phyloP scores from a whole-genome alignment of 2,329 filamentous ascomycete species.

The Juglanconis juglandina region DNA sequence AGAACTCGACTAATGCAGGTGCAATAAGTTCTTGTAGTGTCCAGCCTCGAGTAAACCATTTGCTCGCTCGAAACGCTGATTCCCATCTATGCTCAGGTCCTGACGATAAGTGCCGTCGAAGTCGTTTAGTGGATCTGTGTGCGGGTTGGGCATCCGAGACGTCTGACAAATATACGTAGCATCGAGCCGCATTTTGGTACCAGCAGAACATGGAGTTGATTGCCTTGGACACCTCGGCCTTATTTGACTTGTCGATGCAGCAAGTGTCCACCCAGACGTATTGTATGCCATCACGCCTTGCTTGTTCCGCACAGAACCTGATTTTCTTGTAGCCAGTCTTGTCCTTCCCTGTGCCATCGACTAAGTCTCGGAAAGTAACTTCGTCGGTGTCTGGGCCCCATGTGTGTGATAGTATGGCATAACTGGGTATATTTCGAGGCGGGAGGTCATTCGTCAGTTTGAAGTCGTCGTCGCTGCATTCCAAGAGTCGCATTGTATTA shows the following conservation, averaged over 20 bases:
- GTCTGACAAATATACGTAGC: slow-evolving; percentile 14
- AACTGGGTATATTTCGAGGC: not conserved
- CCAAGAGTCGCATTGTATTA: slow-evolving; percentile 9
- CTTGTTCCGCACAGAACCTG: slow-evolving; percentile 2
- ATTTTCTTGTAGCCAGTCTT: slow-evolving; percentile 11
- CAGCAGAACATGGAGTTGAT: slow-evolving; percentile 5
- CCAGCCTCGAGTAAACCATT: slow-evolving; percentile 17
- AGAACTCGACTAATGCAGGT: slow-evolving; percentile 27
- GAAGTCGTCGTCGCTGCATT: not conserved
- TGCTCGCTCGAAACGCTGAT: slow-evolving; percentile 4
- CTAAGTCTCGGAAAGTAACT: slow-evolving; percentile 18
- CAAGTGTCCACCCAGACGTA: slow-evolving; percentile 11
- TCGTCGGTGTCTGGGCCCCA: slow-evolving; percentile 20
- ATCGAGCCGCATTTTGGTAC: slow-evolving; percentile 8
- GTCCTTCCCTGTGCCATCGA: not conserved
- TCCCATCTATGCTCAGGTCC: not conserved
- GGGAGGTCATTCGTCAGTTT: slow-evolving; percentile 1
- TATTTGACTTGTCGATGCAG: slow-evolving; percentile 3
- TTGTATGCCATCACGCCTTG: not conserved
- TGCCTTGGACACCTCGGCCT: slow-evolving; percentile 11
- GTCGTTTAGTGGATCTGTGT: too few relatives aligned
- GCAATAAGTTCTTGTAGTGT: slow-evolving; percentile 24
- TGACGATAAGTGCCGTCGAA: too few relatives aligned
- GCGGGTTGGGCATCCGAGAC: slow-evolving; percentile 1
- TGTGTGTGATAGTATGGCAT: slow-evolving; percentile 27